Evolutionary conservation across 2,329 filamentous ascomycete genomes (phyloP), one percentile per base, ranked within the genome.

Genomic region (Fusarium gaditjirri): DNA sequence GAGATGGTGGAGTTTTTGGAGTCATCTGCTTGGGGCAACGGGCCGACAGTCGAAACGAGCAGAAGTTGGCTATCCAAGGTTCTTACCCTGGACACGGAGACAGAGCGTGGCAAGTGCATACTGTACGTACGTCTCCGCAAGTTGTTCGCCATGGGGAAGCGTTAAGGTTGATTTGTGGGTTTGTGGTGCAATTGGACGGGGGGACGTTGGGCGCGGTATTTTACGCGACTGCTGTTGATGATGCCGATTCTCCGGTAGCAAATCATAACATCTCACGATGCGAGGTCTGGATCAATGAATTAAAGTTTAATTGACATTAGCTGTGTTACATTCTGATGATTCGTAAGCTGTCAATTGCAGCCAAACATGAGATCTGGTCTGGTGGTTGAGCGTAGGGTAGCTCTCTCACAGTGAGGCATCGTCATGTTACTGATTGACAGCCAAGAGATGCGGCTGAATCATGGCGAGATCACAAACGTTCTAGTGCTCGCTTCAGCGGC

Each of bases 401-500:
- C 6, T 13, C 6, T 13, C 19, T 29, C 19, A 29, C 19, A n/a
- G 29, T 19, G 10, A 57, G 13, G 10, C 31, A n/a, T 49, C 35
- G 27, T 50, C 33, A 21, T 50, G 14, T 12, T 10, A 29, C 3
- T 36, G 13, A 52, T 50, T 64, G 44, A 25, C 44, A 64, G 65
- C 65, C 65, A 68, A 69, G 65, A 69, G 44, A 68, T 68, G 65
- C 64, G 65, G 65, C 65, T 68, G 50, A 68, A 47, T 35, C 64
- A 68, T 68, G 49, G 10, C 65, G 44, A 57, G 56, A 52, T 56
- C 25, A 6, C 4, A 29, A 27, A 23, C 25, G 25, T 31, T 47
- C 27, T 69, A 53, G 65, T 64, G 50, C 9, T 57, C n/a, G 39
- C 35, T 16, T 52, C 25, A 63, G 53, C 21, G 49, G 49, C 17